Evolutionary conservation across 2,329 filamentous ascomycete genomes (phyloP).

Genomic region (Trichophaea hybrida): DNA sequence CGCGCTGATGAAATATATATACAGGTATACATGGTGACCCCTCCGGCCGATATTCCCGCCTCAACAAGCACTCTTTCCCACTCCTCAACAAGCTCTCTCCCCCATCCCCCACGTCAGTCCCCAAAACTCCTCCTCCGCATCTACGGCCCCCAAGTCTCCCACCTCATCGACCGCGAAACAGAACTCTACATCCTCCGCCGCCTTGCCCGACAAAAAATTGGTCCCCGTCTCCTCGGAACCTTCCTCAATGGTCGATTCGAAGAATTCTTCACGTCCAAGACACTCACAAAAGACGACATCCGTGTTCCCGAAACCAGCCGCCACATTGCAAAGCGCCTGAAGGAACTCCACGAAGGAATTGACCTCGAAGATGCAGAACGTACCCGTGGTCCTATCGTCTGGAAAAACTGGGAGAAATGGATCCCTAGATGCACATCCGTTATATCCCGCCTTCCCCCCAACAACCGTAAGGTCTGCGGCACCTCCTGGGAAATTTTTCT

Average conservation of each 20-base stretch:
- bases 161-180: conserved; percentile 84
- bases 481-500: conserved; percentile 58
- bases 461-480: conserved; percentile 1
- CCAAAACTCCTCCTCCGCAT: conserved; percentile 59
- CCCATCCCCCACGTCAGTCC: not conserved
- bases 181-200: conserved; percentile 77
- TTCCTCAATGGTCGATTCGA: conserved; percentile 94
- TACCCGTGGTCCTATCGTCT: conserved; percentile 65
- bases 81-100: not conserved
- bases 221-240: conserved; percentile 75
- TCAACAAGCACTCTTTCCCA: too few relatives aligned
- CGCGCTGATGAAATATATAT: conserved; percentile 2
- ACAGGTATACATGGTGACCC: conserved; percentile 8
- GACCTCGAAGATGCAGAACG: conserved; percentile 68
- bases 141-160: conserved; percentile 88
- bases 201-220: conserved; percentile 81
- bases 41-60: not conserved
- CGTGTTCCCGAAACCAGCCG: conserved; percentile 69
- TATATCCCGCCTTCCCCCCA: conserved; percentile 29
- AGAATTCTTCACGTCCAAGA: conserved; percentile 64
- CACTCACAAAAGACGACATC: conserved; percentile 62
- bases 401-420: conserved; percentile 93
- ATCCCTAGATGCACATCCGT: conserved; percentile 44
- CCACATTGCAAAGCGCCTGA: conserved; percentile 94
- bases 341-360: conserved; percentile 86